A percentile compares a stretch with the other conserved stretches of the same genome.
These are phyloP conservation scores for Darksidea phi DNA, from an alignment of 495 filamentous ascomycete genomes.

Conservation along the genomic window DNA sequence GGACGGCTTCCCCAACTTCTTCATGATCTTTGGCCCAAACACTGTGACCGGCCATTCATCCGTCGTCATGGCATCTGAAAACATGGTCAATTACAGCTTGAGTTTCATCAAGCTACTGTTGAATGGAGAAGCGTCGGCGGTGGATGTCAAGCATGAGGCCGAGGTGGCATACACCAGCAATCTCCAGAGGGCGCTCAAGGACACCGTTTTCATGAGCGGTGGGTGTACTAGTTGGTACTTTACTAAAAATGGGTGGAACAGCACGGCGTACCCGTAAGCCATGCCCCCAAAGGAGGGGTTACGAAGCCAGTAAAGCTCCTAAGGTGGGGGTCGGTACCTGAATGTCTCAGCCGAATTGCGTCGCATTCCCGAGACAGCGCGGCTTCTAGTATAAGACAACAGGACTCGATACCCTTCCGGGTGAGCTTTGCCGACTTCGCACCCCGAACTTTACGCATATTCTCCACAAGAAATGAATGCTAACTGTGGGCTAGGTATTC, in stretches of 20 bases:
- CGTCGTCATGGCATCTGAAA: conserved; percentile 61
- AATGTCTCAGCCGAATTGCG: too few relatives aligned
- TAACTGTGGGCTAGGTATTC: conserved; percentile 24
- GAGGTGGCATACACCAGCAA: conserved; percentile 55
- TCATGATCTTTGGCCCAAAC: conserved; percentile 66
- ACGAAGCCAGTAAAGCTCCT: too few relatives aligned
- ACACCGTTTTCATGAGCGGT: conserved; percentile 54
- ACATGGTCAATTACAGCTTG: conserved; percentile 55
- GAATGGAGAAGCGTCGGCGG: conserved; percentile 43
- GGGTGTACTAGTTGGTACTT: conserved; percentile 61
- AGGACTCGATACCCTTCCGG: too few relatives aligned
- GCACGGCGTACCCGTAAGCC: conserved; percentile 57
- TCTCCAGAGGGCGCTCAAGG: conserved; percentile 54
- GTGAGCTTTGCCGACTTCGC: too few relatives aligned
- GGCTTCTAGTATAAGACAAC: too few relatives aligned
- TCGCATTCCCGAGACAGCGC: too few relatives aligned
- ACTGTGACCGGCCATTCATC: conserved; percentile 63
- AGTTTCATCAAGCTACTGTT: conserved; percentile 55
- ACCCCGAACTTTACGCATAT: too few relatives aligned
- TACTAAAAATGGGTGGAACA: conserved; percentile 59
- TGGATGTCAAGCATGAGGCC: conserved; percentile 54
- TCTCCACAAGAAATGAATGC: not conserved
- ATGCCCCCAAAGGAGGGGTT: too few relatives aligned
- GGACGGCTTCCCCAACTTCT: conserved; percentile 68
- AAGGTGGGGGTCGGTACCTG: too few relatives aligned